Conservation (phyloP, 495 filamentous ascomycete genomes). For the Penicillium atrosanguineum region DNA sequence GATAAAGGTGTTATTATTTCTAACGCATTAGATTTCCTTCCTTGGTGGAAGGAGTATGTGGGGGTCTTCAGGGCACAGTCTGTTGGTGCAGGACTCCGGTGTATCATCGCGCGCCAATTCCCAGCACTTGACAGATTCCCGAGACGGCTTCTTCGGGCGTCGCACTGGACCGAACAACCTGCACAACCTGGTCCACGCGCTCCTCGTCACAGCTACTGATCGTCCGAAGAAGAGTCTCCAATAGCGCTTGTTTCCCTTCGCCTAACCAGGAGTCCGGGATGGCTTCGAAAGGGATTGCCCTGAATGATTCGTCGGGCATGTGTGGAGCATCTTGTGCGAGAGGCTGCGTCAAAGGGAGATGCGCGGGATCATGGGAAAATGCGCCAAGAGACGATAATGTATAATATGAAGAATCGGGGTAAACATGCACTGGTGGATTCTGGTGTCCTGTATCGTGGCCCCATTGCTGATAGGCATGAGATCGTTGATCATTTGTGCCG, state of each 20-base stretch:
- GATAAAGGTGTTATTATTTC: slow-evolving; percentile 7
- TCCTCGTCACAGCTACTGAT: slow-evolving; percentile 33
- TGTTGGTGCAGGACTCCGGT: background rate
- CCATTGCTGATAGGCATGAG: slow-evolving; percentile 11
- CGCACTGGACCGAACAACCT: slow-evolving; percentile 28
- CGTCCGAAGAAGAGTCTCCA: slow-evolving; percentile 30
- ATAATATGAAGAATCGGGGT: slow-evolving; percentile 8
- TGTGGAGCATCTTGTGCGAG: background rate
- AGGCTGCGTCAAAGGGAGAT: background rate
- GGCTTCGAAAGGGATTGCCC: background rate
- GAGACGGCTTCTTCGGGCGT: slow-evolving; percentile 36
- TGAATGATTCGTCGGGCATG: background rate
- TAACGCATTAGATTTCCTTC: slow-evolving; percentile 7
- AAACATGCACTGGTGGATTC: background rate
- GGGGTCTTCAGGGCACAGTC: background rate
- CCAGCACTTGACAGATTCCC: slow-evolving; percentile 30
- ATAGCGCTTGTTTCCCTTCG: slow-evolving; percentile 24
- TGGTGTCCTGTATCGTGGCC: slow-evolving; percentile 4
- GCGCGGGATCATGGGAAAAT: background rate
- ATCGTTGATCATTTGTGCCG: background rate
- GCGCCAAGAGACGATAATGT: slow-evolving; percentile 7
- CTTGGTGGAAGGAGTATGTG: background rate
- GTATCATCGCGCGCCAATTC: slow-evolving; percentile 10
- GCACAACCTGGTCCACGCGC: slow-evolving; percentile 26
- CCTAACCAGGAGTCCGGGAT: slow-evolving; percentile 23